Conservation (phyloP, 2,329 filamentous ascomycete species). For the Colletotrichum lini region DNA sequence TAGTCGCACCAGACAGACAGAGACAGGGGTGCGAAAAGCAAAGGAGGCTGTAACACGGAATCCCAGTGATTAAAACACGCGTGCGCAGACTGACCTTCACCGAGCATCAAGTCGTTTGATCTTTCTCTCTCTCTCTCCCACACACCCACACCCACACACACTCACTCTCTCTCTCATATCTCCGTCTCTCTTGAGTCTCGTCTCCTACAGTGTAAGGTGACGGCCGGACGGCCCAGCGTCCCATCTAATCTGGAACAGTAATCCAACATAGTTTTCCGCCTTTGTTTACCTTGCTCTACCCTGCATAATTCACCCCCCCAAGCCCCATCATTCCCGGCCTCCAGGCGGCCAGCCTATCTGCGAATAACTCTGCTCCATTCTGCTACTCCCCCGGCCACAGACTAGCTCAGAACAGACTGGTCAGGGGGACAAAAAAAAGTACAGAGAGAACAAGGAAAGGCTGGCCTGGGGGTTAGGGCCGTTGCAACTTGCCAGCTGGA, state of each 20-base stretch:
- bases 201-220: too few relatives aligned
- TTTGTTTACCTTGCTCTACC: constrained; percentile 5
- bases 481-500: constrained; percentile 39
- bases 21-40: neutral
- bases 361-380: too few relatives aligned
- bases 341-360: too few relatives aligned
- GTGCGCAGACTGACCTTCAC: constrained; percentile 20
- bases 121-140: neutral
- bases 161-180: too few relatives aligned
- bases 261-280: constrained; percentile 4
- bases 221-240: constrained; percentile 1
- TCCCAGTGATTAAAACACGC: constrained; percentile 4
- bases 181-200: too few relatives aligned
- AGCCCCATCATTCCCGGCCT: neutral
- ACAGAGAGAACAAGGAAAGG: constrained; percentile 32
- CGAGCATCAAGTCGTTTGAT: constrained; percentile 21
- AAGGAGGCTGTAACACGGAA: constrained; percentile 9
- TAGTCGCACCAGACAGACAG: neutral
- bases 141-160: too few relatives aligned
- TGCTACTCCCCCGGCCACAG: neutral
- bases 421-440: constrained; percentile 19
- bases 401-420: constrained; percentile 36
- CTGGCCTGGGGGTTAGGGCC: constrained; percentile 27
- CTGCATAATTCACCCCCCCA: neutral
- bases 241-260: constrained; percentile 28